A percentile compares a stretch with the other conserved stretches of the same genome.
These are phyloP conservation scores for cucumber (Cucumis sativus) DNA, from an alignment of 306 rosid genomes.

Conservation along the genomic window Cucumber_9930_V3 NC_026655.2:6149501-6150000, in stretches of 20 bases:
- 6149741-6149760: not conserved
- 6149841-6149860: no score
- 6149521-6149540: not conserved
- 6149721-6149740: not conserved
- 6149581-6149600: slow-evolving; percentile 27
- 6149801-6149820: no score
- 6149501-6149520: slow-evolving; percentile 2
- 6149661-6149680: not conserved
- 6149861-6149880: no score
- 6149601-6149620: slow-evolving; percentile 6
- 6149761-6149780: not conserved
- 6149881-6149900: no score
- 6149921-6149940: not conserved
- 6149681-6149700: not conserved
- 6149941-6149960: not conserved
- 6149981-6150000: not conserved
- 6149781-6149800: no score
- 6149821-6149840: no score
- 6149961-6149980: not conserved
- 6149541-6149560: slow-evolving; percentile 3
- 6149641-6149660: not conserved
- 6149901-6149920: no score
- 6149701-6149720: not conserved
- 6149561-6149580: slow-evolving; percentile 17
- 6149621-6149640: not conserved